Percentiles rank a stretch among this genome's conserved stretches.
Evolutionary conservation across 208 protist species (phyloP).

Genomic region (Acanthamoeba healyi): DNA sequence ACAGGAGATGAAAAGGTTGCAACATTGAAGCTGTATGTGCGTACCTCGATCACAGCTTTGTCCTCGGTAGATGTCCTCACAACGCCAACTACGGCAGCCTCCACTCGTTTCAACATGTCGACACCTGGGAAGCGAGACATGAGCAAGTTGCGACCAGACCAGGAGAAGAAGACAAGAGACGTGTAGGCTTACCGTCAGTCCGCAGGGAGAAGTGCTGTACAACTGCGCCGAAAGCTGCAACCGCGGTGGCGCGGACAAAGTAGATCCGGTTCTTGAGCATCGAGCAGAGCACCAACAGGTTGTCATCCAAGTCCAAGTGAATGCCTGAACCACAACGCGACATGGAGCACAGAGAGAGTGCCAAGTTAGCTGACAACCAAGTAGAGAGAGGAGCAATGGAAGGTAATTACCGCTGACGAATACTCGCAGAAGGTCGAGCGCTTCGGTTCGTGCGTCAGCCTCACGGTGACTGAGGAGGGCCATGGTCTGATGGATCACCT

Average conservation of each 20-base stretch:
- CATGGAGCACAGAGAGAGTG: not conserved
- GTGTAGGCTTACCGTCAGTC: not conserved
- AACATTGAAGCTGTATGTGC: not conserved
- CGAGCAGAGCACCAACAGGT: conserved; percentile 24
- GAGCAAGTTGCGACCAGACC: not conserved
- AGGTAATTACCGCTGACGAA: not conserved
- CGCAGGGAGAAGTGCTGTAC: not conserved
- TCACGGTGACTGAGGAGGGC: conserved; percentile 14
- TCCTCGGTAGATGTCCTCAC: not conserved
- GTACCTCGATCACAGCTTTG: conserved; percentile 1
- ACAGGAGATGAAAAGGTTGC: not conserved
- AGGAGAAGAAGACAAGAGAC: not conserved
- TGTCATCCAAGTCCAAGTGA: not conserved
- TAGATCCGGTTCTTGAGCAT: conserved; percentile 46
- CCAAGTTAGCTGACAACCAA: not conserved
- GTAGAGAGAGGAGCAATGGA: too few relatives aligned
- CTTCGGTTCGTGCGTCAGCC: not conserved
- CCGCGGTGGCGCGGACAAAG: conserved; percentile 15
- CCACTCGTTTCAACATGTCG: not conserved
- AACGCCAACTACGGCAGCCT: not conserved
- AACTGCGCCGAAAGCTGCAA: not conserved
- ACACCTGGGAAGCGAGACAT: not conserved
- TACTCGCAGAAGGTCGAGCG: not conserved
- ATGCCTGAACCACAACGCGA: not conserved
- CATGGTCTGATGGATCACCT: conserved; percentile 29